Evolutionary conservation across 78 protist genomes (phyloP).

Genomic region (Dictyostelium discoideum): DNA sequence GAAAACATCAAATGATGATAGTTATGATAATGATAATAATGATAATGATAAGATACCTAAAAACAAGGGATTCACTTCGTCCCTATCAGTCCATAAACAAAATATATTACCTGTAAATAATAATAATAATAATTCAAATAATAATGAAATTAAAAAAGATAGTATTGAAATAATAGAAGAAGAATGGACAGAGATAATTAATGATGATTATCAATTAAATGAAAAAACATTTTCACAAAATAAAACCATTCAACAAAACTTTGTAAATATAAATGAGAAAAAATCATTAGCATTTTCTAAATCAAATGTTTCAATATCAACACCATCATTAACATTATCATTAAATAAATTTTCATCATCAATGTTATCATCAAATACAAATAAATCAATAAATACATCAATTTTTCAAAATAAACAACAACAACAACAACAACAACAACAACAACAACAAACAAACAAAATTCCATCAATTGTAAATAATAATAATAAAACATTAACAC

Average conservation of each 20-base stretch:
- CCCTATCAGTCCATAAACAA: not conserved
- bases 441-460: not conserved
- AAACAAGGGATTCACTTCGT: not conserved
- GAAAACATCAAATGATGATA: not conserved
- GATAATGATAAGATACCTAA: not conserved
- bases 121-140: not conserved
- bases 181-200: not conserved
- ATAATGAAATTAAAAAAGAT: not conserved
- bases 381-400: not conserved
- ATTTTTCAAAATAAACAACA: not conserved
- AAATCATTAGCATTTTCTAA: not conserved
- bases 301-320: not conserved
- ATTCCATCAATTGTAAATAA: not conserved
- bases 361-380: not conserved
- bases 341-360: not conserved
- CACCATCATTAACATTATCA: slow-evolving; percentile 4
- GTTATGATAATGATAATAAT: not conserved
- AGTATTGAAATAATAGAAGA: not conserved
- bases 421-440: not conserved
- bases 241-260: not conserved
- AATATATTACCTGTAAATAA: not conserved
- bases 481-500: not conserved
- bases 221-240: not conserved
- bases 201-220: not conserved
- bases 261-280: not conserved